phyloP scores from a whole-genome alignment of 352 stramenopile genomes.

The Globisporangium camurandrum region DNA sequence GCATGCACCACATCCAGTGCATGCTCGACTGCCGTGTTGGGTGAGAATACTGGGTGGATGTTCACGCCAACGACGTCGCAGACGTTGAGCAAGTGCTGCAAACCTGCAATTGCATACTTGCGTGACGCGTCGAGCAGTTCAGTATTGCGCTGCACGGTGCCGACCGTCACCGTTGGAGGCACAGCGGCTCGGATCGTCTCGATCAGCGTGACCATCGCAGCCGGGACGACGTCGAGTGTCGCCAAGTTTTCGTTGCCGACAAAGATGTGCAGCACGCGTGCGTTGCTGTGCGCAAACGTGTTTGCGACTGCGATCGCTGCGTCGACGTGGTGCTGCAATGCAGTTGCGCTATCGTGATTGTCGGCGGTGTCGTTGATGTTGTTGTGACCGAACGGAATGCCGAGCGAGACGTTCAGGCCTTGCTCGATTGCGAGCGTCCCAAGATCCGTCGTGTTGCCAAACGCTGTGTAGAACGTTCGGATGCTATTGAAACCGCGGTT shows the following conservation, averaged over 20 bases:
- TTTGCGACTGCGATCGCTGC: constrained; percentile 23
- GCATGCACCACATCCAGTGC: constrained; percentile 33
- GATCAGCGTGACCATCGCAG: constrained; percentile 36
- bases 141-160: constrained; percentile 45
- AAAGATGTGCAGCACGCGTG: constrained; percentile 40
- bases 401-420: constrained; percentile 38
- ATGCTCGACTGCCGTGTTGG: constrained; percentile 18
- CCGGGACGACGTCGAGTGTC: constrained; percentile 19
- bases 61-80: constrained; percentile 67
- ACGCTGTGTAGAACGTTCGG: constrained; percentile 46
- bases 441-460: constrained; percentile 27
- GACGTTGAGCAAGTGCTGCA: constrained; percentile 31
- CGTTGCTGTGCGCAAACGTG: constrained; percentile 20
- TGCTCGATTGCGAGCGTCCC: constrained; percentile 30
- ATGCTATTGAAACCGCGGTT: constrained; percentile 31
- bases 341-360: too few relatives aligned
- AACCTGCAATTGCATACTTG: constrained; percentile 21
- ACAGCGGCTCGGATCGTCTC: constrained; percentile 22
- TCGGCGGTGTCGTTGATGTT: too few relatives aligned
- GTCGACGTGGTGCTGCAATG: constrained; percentile 25
- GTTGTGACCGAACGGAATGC: constrained; percentile 36
- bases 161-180: constrained; percentile 22
- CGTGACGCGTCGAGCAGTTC: constrained; percentile 35
- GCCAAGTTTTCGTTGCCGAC: constrained; percentile 57
- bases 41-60: constrained; percentile 60